Evolutionary conservation across 768 basidiomycete species (phyloP).

Genomic region (Phylloporus sp.): DNA sequence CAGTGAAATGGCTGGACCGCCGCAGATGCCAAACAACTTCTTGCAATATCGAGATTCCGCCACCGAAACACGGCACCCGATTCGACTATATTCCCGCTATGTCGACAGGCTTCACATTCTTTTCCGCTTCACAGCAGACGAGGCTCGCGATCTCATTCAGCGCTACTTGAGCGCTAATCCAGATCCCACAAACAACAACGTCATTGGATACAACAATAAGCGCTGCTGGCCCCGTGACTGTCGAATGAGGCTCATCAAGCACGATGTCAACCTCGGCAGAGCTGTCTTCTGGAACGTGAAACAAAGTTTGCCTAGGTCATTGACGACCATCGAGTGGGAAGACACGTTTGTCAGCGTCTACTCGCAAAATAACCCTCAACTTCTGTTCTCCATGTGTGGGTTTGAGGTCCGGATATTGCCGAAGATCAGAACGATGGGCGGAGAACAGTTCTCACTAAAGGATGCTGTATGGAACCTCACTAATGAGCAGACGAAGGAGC

Average conservation of each 20-base stretch:
- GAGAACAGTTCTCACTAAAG: conserved; percentile 95
- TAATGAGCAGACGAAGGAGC: conserved; percentile 95
- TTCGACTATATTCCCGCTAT: conserved; percentile 95
- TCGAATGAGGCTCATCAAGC: conserved; percentile 98
- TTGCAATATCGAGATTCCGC: conserved; percentile 92
- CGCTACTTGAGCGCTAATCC: conserved; percentile 96
- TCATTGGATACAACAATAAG: conserved; percentile 99
- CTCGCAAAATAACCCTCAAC: conserved; percentile 95
- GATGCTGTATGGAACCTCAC: conserved; percentile 96
- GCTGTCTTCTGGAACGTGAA: conserved; percentile 99
- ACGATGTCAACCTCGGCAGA: conserved; percentile 96
- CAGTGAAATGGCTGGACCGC: conserved; percentile 98
- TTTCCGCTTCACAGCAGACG: conserved; percentile 97
- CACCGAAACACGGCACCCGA: conserved; percentile 96
- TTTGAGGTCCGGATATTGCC: conserved; percentile 98
- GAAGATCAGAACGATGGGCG: conserved; percentile 91
- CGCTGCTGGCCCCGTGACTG: conserved; percentile 99
- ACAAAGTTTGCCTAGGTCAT: conserved; percentile 88
- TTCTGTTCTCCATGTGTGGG: conserved; percentile 98
- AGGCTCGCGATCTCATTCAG: conserved; percentile 95
- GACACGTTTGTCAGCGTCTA: conserved; percentile 97
- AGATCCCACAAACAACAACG: conserved; percentile 98
- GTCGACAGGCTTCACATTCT: conserved; percentile 93
- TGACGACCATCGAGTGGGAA: conserved; percentile 99
- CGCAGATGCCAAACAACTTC: conserved; percentile 97